Base-by-base conservation (phyloP, 352 stramenopile genomes). In the Blastocystis sp. region DNA sequence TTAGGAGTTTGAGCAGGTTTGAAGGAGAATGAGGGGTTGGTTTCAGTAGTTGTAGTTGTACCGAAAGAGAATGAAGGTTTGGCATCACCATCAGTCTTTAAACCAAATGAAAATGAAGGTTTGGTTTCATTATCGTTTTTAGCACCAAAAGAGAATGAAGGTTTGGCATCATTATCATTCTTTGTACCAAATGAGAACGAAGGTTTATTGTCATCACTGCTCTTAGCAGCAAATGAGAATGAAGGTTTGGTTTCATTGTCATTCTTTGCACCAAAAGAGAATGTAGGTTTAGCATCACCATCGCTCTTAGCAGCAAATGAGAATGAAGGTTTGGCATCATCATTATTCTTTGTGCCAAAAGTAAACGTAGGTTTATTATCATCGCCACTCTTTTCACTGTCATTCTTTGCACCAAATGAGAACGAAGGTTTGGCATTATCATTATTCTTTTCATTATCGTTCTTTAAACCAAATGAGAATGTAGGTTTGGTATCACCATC, bases 401-500 rank as follows among this genome's bases (percentile, higher is more conserved):
- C 62, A 9, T n/a, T 47, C 15, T n/a, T n/a, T 1, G 62, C n/a
- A 20, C 62, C 62, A 43, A 79, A 79, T 2, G 68, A 34, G 9
- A 79, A 79, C 2, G 68, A 18, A 41, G 41, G 41, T 20, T 39
- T 45, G 5, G n/a, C 3, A 3, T 39, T 23, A n/a, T 59, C 68
- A 37, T 7, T 26, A 29, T 7, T 20, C 20, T 62, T 80, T 26
- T 80, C 59, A 39, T 68, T 29, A 2, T 68, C 59, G 20, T 68
- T 68, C 68, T 79, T 79, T 13, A 34, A 39, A 62, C 68, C 68
- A 56, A 79, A 79, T 43, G 43, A 55, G 64, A 76, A 76, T 23
- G 64, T 23, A 26, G 64, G 6, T 15, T 26, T 41, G n/a, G 0
- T 70, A 34, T 2, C 61, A 20, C 56, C 64, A 20, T 59, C 23